Conservation (phyloP, 2,329 filamentous ascomycete genomes). For the Ilyonectria mors-panacis region DNA sequence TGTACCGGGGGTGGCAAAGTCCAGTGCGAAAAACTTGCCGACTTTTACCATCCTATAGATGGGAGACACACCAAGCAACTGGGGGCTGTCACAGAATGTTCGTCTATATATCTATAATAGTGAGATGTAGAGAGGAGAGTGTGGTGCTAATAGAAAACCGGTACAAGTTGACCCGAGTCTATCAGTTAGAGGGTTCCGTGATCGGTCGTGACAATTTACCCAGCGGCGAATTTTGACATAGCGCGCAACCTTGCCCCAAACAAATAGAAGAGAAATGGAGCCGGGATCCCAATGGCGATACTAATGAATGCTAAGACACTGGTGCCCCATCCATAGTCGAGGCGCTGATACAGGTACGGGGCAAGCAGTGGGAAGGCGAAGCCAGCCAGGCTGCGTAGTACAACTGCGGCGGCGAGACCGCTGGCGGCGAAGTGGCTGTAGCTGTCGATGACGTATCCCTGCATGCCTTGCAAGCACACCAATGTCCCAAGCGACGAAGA, state of each 20-base stretch:
- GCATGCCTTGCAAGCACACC: constrained; percentile 75
- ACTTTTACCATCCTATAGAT: too few species aligned
- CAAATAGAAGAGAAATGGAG: constrained; percentile 78
- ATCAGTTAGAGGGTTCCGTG: too few species aligned
- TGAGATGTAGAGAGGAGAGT: background rate
- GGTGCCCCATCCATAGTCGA: constrained; percentile 72
- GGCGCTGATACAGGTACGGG: constrained; percentile 69
- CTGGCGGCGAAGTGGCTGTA: constrained; percentile 77
- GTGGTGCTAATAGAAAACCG: background rate
- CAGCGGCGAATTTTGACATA: constrained; percentile 17
- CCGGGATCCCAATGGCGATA: constrained; percentile 64
- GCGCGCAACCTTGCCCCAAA: constrained; percentile 23
- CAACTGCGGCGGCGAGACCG: constrained; percentile 75
- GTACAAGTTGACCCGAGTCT: background rate
- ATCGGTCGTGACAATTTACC: background rate
- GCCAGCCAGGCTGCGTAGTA: constrained; percentile 75
- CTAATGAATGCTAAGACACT: constrained; percentile 67
- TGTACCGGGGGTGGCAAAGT: too few species aligned
- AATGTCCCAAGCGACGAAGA: constrained; percentile 76
- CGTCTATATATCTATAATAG: too few species aligned
- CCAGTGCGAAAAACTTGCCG: too few species aligned
- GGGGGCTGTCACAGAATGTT: too few species aligned
- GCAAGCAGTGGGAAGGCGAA: constrained; percentile 76
- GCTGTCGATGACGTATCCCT: constrained; percentile 78
- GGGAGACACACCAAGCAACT: too few species aligned